These are phyloP conservation scores for Aureobasidium mangrovei DNA, from an alignment of 2,329 filamentous ascomycete genomes.

Conservation along the genomic window DNA sequence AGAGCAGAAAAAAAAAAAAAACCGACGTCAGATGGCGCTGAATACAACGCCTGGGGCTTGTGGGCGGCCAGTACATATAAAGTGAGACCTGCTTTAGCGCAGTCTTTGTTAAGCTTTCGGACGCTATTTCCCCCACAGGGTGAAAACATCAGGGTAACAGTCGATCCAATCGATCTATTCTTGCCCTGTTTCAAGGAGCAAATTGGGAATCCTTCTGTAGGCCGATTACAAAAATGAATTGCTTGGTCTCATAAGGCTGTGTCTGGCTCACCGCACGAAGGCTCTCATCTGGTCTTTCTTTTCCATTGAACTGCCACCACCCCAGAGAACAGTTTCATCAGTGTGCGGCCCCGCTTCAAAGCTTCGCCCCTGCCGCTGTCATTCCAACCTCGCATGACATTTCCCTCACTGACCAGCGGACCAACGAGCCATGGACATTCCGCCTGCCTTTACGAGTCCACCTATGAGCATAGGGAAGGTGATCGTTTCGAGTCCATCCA, in stretches of 20 bases:
- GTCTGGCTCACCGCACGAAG: background rate
- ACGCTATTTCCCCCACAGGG: background rate
- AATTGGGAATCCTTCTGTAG: background rate
- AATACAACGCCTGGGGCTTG: too few species aligned
- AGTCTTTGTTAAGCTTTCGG: background rate
- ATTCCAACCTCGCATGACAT: background rate
- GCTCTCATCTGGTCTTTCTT: background rate
- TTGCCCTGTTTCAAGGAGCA: conserved; percentile 9
- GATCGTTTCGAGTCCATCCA: background rate
- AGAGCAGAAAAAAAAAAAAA: background rate
- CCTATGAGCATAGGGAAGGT: background rate
- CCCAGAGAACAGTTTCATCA: background rate
- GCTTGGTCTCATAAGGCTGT: background rate
- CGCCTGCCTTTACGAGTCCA: background rate
- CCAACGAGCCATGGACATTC: background rate
- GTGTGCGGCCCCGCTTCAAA: background rate
- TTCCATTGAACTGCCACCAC: background rate
- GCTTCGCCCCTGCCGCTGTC: background rate
- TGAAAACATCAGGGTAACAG: background rate
- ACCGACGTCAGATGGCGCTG: background rate
- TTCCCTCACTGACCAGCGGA: background rate
- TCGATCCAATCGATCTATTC: background rate
- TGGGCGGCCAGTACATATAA: background rate
- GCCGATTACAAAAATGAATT: background rate
- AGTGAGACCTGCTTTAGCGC: background rate